Evolutionary conservation across 345 rosid species (phyloP).

Genomic region (Eucalyptus regnans): DNA sequence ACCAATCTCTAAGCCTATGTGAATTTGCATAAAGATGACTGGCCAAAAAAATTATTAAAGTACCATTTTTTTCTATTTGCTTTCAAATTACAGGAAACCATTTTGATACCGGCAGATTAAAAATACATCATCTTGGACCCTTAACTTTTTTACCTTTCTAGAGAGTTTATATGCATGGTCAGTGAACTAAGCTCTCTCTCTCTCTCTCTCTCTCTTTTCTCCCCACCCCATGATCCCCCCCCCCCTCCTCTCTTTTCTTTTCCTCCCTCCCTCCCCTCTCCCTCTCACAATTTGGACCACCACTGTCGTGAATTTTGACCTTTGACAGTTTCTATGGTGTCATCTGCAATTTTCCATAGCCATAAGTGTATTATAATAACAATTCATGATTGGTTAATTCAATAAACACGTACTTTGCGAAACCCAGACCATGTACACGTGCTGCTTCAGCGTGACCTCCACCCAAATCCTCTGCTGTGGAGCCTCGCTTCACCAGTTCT

Average conservation of each 20-base stretch:
- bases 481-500: constrained; percentile 85
- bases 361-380: neutral
- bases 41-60: neutral
- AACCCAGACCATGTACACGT: constrained; percentile 82
- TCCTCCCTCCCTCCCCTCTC: neutral
- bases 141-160: too few species aligned
- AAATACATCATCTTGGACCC: neutral
- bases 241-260: too few species aligned
- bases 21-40: neutral
- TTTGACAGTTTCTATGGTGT: neutral
- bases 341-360: neutral
- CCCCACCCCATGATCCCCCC: too few species aligned
- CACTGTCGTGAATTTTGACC: neutral
- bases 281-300: neutral
- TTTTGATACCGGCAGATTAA: neutral
- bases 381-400: neutral
- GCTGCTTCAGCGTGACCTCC: constrained; percentile 92
- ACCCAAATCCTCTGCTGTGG: constrained; percentile 95
- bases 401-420: constrained; percentile 40
- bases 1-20: neutral
- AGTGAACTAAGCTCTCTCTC: neutral
- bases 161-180: neutral
- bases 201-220: neutral
- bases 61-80: neutral
- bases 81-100: neutral